Conservation (phyloP, 192 early-diverging fungal genomes). For the Gamsiella multidivaricata region DNA sequence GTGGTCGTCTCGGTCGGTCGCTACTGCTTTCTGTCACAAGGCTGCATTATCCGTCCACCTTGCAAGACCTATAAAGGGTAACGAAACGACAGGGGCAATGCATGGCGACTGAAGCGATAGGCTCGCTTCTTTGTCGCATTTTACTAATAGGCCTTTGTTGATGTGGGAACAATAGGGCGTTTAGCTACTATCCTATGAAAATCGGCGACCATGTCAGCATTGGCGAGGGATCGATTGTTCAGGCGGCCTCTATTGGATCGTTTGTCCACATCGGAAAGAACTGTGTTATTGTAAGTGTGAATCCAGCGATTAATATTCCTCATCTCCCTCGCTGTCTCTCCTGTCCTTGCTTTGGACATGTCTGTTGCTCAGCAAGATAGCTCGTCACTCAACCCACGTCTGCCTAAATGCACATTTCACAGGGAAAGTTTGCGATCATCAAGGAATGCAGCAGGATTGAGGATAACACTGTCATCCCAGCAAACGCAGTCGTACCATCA, state of each 20-base stretch:
- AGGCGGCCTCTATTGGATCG: constrained; percentile 92
- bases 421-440: constrained; percentile 95
- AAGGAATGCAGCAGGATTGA: constrained; percentile 93
- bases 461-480: constrained; percentile 91
- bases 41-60: constrained; percentile 89
- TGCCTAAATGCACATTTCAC: constrained; percentile 10
- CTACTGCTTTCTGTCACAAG: constrained; percentile 84
- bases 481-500: constrained; percentile 90
- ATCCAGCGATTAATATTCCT: too few relatives aligned
- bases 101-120: background rate
- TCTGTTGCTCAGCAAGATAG: background rate
- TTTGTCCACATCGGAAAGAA: constrained; percentile 93
- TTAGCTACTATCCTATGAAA: constrained; percentile 98
- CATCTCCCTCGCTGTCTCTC: too few relatives aligned
- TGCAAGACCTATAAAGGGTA: constrained; percentile 94
- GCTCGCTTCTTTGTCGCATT: background rate
- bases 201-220: constrained; percentile 94
- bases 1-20: constrained; percentile 92
- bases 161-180: constrained; percentile 66
- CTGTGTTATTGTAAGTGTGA: constrained; percentile 92
- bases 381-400: background rate
- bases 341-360: too few relatives aligned
- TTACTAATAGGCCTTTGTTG: too few relatives aligned
- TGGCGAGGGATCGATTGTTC: constrained; percentile 88
- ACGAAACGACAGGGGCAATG: constrained; percentile 1